Conservation (phyloP, 352 stramenopile genomes). For the Phytophthora sansomeana region DNA sequence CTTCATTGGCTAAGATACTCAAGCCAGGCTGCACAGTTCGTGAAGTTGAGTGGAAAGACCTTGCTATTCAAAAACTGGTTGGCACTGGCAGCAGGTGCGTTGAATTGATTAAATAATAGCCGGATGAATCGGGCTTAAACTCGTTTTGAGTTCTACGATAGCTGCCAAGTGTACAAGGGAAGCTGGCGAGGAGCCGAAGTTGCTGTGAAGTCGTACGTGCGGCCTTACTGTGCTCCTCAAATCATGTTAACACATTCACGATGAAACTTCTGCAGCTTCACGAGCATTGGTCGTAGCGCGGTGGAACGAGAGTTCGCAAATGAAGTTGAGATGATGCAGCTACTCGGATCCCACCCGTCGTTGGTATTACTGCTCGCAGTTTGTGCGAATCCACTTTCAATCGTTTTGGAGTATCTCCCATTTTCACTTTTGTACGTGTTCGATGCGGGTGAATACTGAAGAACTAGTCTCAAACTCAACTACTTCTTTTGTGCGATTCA, state of each 20-base stretch:
- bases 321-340: slow-evolving; percentile 77
- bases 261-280: slow-evolving; percentile 49
- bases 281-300: slow-evolving; percentile 43
- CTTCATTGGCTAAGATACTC: slow-evolving; percentile 24
- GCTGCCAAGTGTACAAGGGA: slow-evolving; percentile 80
- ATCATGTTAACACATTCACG: neutral
- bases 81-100: slow-evolving; percentile 72
- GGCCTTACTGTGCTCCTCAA: neutral
- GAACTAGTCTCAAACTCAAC: neutral
- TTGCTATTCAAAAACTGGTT: slow-evolving; percentile 60
- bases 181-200: slow-evolving; percentile 80
- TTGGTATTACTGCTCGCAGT: slow-evolving; percentile 76
- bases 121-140: neutral
- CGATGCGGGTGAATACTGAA: neutral
- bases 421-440: slow-evolving; percentile 81
- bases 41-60: slow-evolving; percentile 47
- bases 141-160: slow-evolving; percentile 25
- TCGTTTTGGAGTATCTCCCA: slow-evolving; percentile 80
- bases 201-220: slow-evolving; percentile 75
- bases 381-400: slow-evolving; percentile 62
- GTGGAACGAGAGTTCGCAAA: slow-evolving; percentile 82
- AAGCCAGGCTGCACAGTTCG: slow-evolving; percentile 34
- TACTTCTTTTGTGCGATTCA: slow-evolving; percentile 21
- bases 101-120: neutral
- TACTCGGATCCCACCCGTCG: slow-evolving; percentile 69